Percentiles rank a stretch among this genome's conserved stretches.
phyloP scores from a whole-genome alignment of 1,139 yeast species.

The Debaryomycetaceae sp. region DNA sequence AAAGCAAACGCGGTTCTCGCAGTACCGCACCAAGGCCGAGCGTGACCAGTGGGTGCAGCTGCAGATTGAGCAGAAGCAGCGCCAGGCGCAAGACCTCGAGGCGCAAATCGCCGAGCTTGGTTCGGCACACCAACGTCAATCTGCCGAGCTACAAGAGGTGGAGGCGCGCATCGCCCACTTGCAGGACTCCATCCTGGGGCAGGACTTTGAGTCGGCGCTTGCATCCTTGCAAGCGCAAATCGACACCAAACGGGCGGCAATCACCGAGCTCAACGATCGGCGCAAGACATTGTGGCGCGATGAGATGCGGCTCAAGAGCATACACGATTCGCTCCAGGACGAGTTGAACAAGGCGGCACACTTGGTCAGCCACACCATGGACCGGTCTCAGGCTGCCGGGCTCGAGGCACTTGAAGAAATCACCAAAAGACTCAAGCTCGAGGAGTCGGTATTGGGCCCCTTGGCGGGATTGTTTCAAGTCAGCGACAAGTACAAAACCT shows the following conservation, averaged over 20 bases:
- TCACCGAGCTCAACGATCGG: constrained; percentile 53
- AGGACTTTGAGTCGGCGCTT: constrained; percentile 17
- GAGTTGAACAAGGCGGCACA: constrained; percentile 58
- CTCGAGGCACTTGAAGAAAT: constrained; percentile 62
- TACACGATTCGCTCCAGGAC: constrained; percentile 50
- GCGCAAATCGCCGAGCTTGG: constrained; percentile 16
- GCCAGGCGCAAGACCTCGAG: constrained; percentile 19
- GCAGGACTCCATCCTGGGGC: constrained; percentile 33
- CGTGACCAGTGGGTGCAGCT: constrained; percentile 67
- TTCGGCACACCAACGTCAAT: no score
- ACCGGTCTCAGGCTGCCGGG: constrained; percentile 65
- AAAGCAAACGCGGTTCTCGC: constrained; percentile 68
- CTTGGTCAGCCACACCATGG: constrained; percentile 68
- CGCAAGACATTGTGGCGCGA: constrained; percentile 78
- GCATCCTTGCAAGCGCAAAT: constrained; percentile 23
- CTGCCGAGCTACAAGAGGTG: constrained; percentile 28
- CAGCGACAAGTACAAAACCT: constrained; percentile 76
- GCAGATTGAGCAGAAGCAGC: constrained; percentile 20
- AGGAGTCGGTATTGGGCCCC: constrained; percentile 71
- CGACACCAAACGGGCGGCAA: constrained; percentile 30
- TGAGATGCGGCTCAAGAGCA: constrained; percentile 59
- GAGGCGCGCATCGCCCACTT: constrained; percentile 22
- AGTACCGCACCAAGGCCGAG: constrained; percentile 51
- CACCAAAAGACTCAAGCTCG: constrained; percentile 49
- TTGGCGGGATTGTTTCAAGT: constrained; percentile 79